A percentile compares a stretch with the other conserved stretches of the same genome.
Evolutionary conservation across 768 basidiomycete species (phyloP).

Genomic region (Rhodotorula taiwanensis): DNA sequence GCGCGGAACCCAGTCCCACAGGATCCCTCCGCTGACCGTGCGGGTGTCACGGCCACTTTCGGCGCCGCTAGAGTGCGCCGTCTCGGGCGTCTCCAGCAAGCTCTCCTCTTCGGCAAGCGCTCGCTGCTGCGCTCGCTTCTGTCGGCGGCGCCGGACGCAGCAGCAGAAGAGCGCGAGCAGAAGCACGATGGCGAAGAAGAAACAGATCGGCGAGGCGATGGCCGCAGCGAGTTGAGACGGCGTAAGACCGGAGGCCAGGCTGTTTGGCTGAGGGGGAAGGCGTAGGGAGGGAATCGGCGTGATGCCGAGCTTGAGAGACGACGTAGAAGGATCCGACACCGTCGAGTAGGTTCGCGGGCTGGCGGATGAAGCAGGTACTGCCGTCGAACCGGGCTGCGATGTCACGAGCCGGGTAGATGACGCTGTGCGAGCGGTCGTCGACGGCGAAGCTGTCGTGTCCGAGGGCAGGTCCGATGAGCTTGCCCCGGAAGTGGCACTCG

Average conservation of each 20-base stretch:
- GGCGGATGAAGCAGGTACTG: neutral
- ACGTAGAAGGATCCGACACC: neutral
- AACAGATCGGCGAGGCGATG: conserved; percentile 20
- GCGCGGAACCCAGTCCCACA: conserved; percentile 5
- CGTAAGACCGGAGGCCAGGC: too few relatives aligned
- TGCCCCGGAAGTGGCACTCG: too few relatives aligned
- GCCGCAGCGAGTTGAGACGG: conserved; percentile 23
- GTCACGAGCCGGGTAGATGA: too few relatives aligned
- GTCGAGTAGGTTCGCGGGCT: neutral
- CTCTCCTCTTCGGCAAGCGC: neutral
- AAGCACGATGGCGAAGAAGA: conserved; percentile 13
- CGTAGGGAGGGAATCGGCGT: too few relatives aligned
- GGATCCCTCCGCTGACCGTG: neutral
- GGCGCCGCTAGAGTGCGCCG: neutral
- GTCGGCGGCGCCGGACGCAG: conserved; percentile 1
- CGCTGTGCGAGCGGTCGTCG: too few relatives aligned
- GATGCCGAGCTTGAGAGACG: too few relatives aligned
- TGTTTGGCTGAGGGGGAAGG: too few relatives aligned
- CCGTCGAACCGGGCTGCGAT: too few relatives aligned
- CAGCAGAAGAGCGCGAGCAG: conserved; percentile 4
- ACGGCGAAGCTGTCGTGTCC: too few relatives aligned
- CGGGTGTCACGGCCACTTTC: neutral
- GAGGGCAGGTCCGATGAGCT: too few relatives aligned
- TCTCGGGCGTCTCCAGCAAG: neutral
- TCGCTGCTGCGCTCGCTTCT: neutral